Conservation (phyloP, 2,329 filamentous ascomycete genomes). For the Botrytis hyacinthi region DNA sequence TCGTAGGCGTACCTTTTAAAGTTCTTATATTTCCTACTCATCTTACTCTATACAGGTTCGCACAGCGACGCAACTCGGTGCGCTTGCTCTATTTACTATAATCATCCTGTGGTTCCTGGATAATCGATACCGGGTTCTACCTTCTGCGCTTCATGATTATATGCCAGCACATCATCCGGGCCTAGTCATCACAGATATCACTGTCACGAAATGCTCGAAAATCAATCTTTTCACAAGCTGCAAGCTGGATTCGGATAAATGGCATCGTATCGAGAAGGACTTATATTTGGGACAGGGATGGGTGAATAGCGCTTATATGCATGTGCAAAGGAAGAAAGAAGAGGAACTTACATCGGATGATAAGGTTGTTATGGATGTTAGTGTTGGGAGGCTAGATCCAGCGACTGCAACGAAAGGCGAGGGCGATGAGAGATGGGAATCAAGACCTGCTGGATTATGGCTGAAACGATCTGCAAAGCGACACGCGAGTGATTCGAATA, state of each 20-base stretch:
- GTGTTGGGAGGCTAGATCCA: conserved; percentile 61
- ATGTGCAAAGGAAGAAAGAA: conserved; percentile 68
- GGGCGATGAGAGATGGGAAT: conserved; percentile 62
- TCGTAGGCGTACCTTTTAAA: conserved; percentile 28
- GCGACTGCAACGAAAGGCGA: conserved; percentile 49
- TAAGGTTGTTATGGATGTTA: conserved; percentile 62
- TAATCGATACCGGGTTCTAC: conserved; percentile 66
- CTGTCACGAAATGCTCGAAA: conserved; percentile 60
- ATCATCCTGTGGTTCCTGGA: conserved; percentile 64
- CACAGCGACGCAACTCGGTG: conserved; percentile 38
- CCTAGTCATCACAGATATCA: conserved; percentile 68
- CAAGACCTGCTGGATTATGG: conserved; percentile 66
- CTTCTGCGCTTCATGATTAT: conserved; percentile 64
- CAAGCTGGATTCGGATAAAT: conserved; percentile 55
- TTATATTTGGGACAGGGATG: conserved; percentile 64
- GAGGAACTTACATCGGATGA: conserved; percentile 64
- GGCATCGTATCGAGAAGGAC: conserved; percentile 71
- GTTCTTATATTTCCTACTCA: conserved; percentile 17
- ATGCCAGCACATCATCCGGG: conserved; percentile 67
- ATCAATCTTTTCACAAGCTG: conserved; percentile 60
- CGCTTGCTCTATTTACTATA: conserved; percentile 47
- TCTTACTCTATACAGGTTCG: conserved; percentile 44
- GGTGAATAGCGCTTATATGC: conserved; percentile 64
- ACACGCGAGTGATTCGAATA: conserved; percentile 47
- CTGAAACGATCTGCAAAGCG: conserved; percentile 50